These are phyloP conservation scores for Lagenidium sp. DNA, from an alignment of 352 stramenopile species.

Conservation along the genomic window DNA sequence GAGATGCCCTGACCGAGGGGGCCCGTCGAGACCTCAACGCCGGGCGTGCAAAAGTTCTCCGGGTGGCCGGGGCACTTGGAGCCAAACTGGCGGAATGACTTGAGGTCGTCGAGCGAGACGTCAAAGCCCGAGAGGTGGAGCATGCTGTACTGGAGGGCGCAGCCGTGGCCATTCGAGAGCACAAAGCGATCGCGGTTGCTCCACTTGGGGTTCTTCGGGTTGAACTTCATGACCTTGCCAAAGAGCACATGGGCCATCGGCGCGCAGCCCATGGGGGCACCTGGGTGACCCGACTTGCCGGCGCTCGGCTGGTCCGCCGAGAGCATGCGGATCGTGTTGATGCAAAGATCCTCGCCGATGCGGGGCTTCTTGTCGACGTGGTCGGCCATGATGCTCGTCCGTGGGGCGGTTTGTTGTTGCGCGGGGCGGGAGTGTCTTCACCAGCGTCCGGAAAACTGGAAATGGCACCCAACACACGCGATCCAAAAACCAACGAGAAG, in stretches of 20 bases:
- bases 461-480: constrained; percentile 3
- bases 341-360: constrained; percentile 84
- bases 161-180: constrained; percentile 98
- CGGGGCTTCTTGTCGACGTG: constrained; percentile 79
- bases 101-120: constrained; percentile 95
- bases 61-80: constrained; percentile 96
- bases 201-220: constrained; percentile 82
- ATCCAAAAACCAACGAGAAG: neutral
- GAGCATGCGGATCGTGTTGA: constrained; percentile 98
- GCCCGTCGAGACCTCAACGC: constrained; percentile 96
- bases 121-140: constrained; percentile 96
- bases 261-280: constrained; percentile 98
- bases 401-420: too few relatives aligned
- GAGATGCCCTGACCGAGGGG: constrained; percentile 97
- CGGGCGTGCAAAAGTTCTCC: constrained; percentile 94
- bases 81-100: constrained; percentile 94
- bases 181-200: constrained; percentile 99
- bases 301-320: constrained; percentile 96
- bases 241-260: constrained; percentile 98
- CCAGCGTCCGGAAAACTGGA: constrained; percentile 17
- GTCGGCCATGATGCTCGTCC: constrained; percentile 33
- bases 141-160: constrained; percentile 99
- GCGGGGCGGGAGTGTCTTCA: too few relatives aligned
- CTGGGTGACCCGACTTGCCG: constrained; percentile 97
- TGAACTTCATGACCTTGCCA: constrained; percentile 86